phyloP scores from a whole-genome alignment of 2,329 filamentous ascomycete species.

The Fusarium pilosicola region DNA sequence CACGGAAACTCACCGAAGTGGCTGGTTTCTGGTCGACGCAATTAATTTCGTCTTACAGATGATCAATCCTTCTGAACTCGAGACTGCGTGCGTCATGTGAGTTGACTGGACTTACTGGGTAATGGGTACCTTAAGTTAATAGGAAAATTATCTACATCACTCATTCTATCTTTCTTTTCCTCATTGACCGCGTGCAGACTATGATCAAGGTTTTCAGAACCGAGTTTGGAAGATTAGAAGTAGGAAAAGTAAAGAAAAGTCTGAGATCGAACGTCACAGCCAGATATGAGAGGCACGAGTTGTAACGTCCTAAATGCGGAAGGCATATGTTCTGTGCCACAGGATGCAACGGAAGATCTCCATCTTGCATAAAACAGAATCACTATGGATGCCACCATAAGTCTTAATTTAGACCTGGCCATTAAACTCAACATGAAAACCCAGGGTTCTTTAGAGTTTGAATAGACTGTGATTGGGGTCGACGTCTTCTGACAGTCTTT shows the following conservation, averaged over 20 bases:
- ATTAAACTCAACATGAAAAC: rapidly evolving
- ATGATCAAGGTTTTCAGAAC: too few species aligned
- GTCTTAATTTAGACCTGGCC: not conserved
- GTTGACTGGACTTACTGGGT: not conserved
- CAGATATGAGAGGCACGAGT: not conserved
- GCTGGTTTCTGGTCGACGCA: not conserved
- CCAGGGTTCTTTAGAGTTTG: rapidly evolving
- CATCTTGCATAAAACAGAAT: not conserved
- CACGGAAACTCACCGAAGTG: not conserved
- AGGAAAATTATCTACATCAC: not conserved
- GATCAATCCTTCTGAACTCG: not conserved
- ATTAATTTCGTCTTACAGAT: not conserved
- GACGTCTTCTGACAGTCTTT: too few species aligned
- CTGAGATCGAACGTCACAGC: not conserved
- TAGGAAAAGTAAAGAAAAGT: too few species aligned
- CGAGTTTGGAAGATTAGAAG: rapidly evolving
- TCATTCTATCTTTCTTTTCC: too few species aligned
- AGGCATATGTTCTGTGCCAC: not conserved
- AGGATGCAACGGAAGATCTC: not conserved
- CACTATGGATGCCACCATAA: not conserved
- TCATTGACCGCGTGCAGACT: too few species aligned
- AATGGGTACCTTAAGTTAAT: not conserved
- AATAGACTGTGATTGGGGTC: too few species aligned
- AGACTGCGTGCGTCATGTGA: not conserved
- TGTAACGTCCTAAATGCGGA: not conserved